Evolutionary conservation across 2,329 filamentous ascomycete genomes (phyloP).

Genomic region (Sclerotinia glacialis): DNA sequence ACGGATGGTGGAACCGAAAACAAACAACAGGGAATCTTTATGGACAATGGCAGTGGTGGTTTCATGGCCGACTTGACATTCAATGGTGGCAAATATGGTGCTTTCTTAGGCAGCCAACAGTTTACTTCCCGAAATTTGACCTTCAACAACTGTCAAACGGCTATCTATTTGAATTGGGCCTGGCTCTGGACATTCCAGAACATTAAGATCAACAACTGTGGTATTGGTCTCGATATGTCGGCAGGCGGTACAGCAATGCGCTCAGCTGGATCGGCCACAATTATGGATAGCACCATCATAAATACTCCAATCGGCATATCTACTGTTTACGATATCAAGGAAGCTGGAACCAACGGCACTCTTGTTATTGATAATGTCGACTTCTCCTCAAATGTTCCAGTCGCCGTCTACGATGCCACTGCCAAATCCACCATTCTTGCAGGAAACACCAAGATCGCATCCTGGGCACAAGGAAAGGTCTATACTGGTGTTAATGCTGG

Average conservation of each 20-base stretch:
- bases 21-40: conserved; percentile 74
- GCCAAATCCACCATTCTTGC: conserved; percentile 60
- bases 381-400: conserved; percentile 62
- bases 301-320: conserved; percentile 74
- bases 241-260: conserved; percentile 59
- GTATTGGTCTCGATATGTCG: conserved; percentile 77
- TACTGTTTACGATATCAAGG: conserved; percentile 65
- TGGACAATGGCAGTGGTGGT: conserved; percentile 80
- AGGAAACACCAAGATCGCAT: conserved; percentile 65
- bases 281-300: conserved; percentile 76
- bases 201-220: conserved; percentile 69
- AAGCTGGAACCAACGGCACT: conserved; percentile 71
- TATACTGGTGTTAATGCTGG: conserved; percentile 52
- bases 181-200: conserved; percentile 83
- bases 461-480: conserved; percentile 77
- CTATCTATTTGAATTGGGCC: conserved; percentile 88
- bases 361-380: conserved; percentile 89
- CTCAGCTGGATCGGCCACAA: conserved; percentile 79
- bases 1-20: conserved; percentile 62
- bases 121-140: conserved; percentile 80
- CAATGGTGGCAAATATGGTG: conserved; percentile 75
- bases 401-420: conserved; percentile 60
- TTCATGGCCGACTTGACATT: conserved; percentile 82
- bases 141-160: conserved; percentile 79
- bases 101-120: conserved; percentile 82